Evolutionary conservation across 2,329 filamentous ascomycete genomes (phyloP), one percentile per base, ranked within the genome.

Genomic region (Colletotrichum sp.): DNA sequence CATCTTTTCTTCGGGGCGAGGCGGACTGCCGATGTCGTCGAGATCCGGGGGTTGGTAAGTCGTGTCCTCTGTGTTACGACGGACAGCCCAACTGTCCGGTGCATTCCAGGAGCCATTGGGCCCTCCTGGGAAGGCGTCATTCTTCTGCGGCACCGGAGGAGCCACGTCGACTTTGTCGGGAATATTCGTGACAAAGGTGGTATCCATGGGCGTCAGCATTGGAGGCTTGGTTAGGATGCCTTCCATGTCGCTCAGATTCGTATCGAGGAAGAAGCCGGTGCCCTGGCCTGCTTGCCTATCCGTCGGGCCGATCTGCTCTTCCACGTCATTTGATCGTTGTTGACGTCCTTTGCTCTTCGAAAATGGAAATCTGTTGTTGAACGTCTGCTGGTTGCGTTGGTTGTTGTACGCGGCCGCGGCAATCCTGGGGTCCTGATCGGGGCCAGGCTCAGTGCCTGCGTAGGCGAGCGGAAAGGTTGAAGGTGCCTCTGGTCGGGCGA

Each of bases 61-160:
- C 77, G 90, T 90, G 70, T 95, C 94, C 79, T 95, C 93, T 9
- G 91, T 91, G 60, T 89, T 89, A 76, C 92, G 93, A 79, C 94
- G 95, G 30, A 98, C 96, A 66, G 95, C 96, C 97, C 97, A 99
- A 83, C 96, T 98, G 83, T 98, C 96, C 2, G 97, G 96, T 5
- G 96, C 96, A 83, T 97, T 95, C 96, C 96, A 99, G 5, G 92
- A 91, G 3, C 93, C 92, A 71, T 88, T 87, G 4, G 85, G 85
- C 3, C 83, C 79, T 5, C 83, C 79, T 21, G 69, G 70, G 7
- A 71, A 30, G 26, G 18, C 62, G 5, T 79, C 73, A 36, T 76
- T 65, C 34, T 78, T 77, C 30, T 66, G 43, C 8, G 70, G 66
- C 9, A 71, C 71, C 21, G 76, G 66, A 32, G 64, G 80, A 79